phyloP scores from a whole-genome alignment of 306 rosid genomes.

The Cicer chorassanicum region DNA sequence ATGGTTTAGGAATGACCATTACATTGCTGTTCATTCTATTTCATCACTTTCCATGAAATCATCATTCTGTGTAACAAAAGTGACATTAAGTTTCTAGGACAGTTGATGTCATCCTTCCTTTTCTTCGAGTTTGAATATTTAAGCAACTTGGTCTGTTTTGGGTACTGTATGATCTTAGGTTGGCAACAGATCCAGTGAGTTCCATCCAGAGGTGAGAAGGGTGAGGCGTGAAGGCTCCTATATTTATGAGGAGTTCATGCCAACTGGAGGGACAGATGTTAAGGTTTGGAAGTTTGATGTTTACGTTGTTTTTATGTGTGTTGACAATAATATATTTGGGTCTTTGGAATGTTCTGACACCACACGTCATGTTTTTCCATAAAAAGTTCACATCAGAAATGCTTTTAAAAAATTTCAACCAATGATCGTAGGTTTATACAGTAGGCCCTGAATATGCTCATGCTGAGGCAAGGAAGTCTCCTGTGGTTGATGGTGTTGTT shows the following conservation, averaged over 20 bases:
- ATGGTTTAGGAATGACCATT: no score
- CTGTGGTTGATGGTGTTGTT: constrained; percentile 99
- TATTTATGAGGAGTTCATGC: constrained; percentile 96
- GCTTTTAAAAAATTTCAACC: constrained; percentile 35
- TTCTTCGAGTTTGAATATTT: constrained; percentile 14
- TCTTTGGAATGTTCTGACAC: not conserved
- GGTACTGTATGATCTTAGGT: constrained; percentile 61
- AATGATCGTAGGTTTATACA: constrained; percentile 77
- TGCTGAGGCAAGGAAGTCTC: constrained; percentile 99
- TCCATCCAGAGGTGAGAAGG: constrained; percentile 92
- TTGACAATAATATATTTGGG: not conserved
- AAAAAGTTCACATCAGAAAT: constrained; percentile 5
- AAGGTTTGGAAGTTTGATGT: constrained; percentile 64
- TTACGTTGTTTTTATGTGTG: constrained; percentile 33
- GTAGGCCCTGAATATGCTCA: constrained; percentile 99
- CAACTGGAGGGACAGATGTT: constrained; percentile 99
- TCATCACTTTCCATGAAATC: not conserved
- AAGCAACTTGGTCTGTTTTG: constrained; percentile 36
- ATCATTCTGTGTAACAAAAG: not conserved
- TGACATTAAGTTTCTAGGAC: constrained; percentile 28
- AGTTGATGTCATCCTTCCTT: constrained; percentile 29
- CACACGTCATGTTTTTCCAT: constrained; percentile 20
- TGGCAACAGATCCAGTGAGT: constrained; percentile 98
- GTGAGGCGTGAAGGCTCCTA: constrained; percentile 98
- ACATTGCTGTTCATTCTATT: no score